Base-by-base conservation (phyloP, 495 filamentous ascomycete species). In the Trichoderma virens region DNA sequence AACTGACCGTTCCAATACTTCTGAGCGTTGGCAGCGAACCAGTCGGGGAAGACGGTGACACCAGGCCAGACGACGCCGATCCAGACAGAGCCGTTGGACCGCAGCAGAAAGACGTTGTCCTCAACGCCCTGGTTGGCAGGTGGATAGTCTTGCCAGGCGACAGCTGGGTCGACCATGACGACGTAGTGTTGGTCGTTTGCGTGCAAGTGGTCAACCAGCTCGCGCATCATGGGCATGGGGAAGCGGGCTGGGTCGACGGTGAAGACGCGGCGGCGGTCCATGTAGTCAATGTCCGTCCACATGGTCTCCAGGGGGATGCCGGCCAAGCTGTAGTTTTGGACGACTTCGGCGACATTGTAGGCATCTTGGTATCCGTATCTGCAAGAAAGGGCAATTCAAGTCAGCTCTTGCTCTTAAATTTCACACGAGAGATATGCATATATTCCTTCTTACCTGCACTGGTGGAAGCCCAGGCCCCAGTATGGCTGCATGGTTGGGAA, bases 231-330 rank as follows among this genome's bases (percentile, higher is more conserved):
- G 3, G 81, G 67, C 4, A 92, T 66, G 0, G 90, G 86, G 73
- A 88, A 96, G 39, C 89, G 80, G 3, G 88, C 78, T 0, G 87
- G 84, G 67, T 93, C 92, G 20, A 91, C 77, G 1, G 88, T 87
- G 72, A 96, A 94, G 59, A 92, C 83, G 71, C 76, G 67, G 8
- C 88, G 76, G 13, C 69, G 66, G 68, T 86, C 79, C 88, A 92
- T 91, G 72, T 93, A 91, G 69, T 92, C 85, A 60, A 93, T 93
- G 69, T 93, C 90, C 4, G 88, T 93, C 91, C 91, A 95, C 86
- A 92, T 90, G 0, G 89, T 92, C 73, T 96, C 91, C 8, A 96
- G 76, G 0, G 91, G 91, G 66, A 95, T 95, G 8, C 74, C 74
- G 13, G 91, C 90, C 34, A 78, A 71, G 64, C 83, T 88, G 76